These are phyloP conservation scores for Pseudohalonectria lignicola DNA, from an alignment of 2,329 filamentous ascomycete species.

Conservation along the genomic window DNA sequence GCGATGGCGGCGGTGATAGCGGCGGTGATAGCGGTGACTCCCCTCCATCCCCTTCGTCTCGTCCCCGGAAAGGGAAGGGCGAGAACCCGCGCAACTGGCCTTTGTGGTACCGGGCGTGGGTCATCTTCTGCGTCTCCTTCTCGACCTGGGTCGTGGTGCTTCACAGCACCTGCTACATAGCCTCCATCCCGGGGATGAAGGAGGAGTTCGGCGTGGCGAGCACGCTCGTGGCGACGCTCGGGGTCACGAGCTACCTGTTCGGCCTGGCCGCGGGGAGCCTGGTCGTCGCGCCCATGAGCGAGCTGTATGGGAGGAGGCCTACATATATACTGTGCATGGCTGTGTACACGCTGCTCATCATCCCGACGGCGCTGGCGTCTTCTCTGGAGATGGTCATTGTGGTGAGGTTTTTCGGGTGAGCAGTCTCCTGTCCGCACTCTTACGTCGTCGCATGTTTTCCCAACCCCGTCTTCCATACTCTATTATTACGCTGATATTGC, in stretches of 20 bases:
- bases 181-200: constrained; percentile 55
- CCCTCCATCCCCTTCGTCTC: too few species aligned
- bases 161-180: constrained; percentile 67
- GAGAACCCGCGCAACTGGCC: constrained; percentile 60
- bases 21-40: too few species aligned
- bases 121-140: constrained; percentile 28
- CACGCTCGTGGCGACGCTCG: constrained; percentile 52
- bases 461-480: too few species aligned
- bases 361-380: constrained; percentile 58
- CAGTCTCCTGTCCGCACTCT: too few species aligned
- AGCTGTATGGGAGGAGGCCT: constrained; percentile 52
- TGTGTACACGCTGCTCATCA: constrained; percentile 52
- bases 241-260: constrained; percentile 33
- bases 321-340: constrained; percentile 55
- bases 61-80: too few species aligned
- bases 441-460: background rate
- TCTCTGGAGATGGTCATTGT: constrained; percentile 54
- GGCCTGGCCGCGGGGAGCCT: constrained; percentile 51
- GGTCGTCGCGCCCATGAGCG: constrained; percentile 60
- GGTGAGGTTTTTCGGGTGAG: constrained; percentile 55
- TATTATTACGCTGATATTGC: too few species aligned
- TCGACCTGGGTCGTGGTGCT: constrained; percentile 41
- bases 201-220: constrained; percentile 44
- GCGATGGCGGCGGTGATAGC: background rate
- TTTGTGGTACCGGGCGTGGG: constrained; percentile 29